Evolutionary conservation across 371 early-diverging fungal genomes (phyloP).

Genomic region (Synchytrium microbalum): DNA sequence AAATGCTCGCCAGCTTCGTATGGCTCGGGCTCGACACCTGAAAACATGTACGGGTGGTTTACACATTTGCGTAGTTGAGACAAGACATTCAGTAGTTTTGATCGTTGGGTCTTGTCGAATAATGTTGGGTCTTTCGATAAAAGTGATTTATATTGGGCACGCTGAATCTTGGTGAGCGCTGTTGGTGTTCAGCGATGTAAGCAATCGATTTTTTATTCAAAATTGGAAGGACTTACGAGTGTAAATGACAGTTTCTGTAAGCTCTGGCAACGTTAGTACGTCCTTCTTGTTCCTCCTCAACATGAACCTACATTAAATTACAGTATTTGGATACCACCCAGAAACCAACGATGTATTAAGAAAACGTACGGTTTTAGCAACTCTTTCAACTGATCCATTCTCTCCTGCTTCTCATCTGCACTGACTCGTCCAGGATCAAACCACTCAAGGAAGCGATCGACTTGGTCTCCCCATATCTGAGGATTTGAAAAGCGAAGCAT

Average conservation of each 20-base stretch:
- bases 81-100: slow-evolving; percentile 45
- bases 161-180: slow-evolving; percentile 21
- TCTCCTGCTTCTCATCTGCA: not conserved
- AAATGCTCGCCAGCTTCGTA: slow-evolving; percentile 21
- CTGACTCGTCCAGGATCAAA: slow-evolving; percentile 6
- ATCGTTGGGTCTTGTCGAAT: slow-evolving; percentile 12
- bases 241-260: slow-evolving; percentile 20
- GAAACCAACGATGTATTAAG: not conserved
- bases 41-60: slow-evolving; percentile 97
- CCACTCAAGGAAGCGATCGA: slow-evolving; percentile 21
- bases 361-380: slow-evolving; percentile 11
- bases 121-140: slow-evolving; percentile 17
- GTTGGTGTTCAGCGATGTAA: not conserved
- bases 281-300: slow-evolving; percentile 18
- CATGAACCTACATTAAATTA: slow-evolving; percentile 12
- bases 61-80: slow-evolving; percentile 98
- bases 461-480: slow-evolving; percentile 35
- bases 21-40: slow-evolving; percentile 34
- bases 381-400: slow-evolving; percentile 9
- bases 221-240: slow-evolving; percentile 13
- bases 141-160: slow-evolving; percentile 18
- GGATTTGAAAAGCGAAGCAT: slow-evolving; percentile 53
- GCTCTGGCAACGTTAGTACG: slow-evolving; percentile 18
- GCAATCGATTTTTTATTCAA: not conserved
- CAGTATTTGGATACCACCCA: not conserved